phyloP scores from a whole-genome alignment of 75 land plant genomes.

The Selaginella moellendorffii region DNA sequence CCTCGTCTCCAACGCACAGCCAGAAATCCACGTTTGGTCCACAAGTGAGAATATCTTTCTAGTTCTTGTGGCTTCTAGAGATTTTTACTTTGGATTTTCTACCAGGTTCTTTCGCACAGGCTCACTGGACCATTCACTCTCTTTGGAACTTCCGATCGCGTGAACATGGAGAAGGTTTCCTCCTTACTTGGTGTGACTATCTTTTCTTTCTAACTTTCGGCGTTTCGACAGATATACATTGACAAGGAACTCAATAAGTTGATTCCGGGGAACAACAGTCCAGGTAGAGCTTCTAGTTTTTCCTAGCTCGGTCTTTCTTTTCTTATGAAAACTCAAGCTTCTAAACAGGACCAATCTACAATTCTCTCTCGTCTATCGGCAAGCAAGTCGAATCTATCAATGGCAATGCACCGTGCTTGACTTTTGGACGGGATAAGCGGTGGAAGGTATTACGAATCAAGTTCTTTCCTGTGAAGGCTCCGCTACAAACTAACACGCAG shows the following conservation, averaged over 20 bases:
- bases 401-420: not conserved
- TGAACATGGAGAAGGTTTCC: not conserved
- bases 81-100: not conserved
- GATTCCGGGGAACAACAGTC: not conserved
- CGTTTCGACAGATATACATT: not conserved
- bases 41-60: too few species aligned
- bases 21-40: not conserved
- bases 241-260: not conserved
- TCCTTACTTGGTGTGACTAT: not conserved
- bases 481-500: not conserved
- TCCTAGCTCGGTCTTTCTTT: too few species aligned
- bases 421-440: not conserved
- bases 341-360: not conserved
- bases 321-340: too few species aligned
- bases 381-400: not conserved
- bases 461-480: not conserved
- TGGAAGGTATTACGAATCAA: not conserved
- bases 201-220: too few species aligned
- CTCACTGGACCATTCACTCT: not conserved
- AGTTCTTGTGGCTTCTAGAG: not conserved
- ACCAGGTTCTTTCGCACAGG: not conserved
- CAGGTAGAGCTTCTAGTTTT: too few species aligned
- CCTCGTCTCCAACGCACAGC: not conserved
- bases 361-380: not conserved
- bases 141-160: not conserved